phyloP scores from a whole-genome alignment of 2,329 filamentous ascomycete genomes.

The Stachybotrys chartarum region DNA sequence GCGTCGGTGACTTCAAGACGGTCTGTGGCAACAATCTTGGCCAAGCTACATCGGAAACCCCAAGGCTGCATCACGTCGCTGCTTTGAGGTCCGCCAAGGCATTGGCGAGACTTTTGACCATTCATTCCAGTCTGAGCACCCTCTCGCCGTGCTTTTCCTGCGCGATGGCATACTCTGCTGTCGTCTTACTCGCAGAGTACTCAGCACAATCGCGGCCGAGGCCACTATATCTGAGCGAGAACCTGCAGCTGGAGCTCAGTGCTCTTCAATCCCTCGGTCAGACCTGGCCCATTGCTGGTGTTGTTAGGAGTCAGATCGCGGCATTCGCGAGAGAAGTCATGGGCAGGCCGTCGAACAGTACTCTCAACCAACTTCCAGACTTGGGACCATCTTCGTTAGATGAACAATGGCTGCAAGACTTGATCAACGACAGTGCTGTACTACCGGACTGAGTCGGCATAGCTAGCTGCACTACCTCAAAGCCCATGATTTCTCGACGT shows the following conservation, averaged over 20 bases:
- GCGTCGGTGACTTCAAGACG: constrained; percentile 2
- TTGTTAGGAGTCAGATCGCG: constrained; percentile 3
- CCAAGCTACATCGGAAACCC: background rate
- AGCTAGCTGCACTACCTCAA: background rate
- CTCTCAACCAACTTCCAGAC: background rate
- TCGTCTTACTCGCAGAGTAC: constrained; percentile 4
- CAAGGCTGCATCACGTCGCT: constrained; percentile 1
- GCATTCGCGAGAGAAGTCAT: constrained; percentile 1
- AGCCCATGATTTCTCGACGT: background rate
- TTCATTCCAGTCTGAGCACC: background rate
- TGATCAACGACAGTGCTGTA: background rate
- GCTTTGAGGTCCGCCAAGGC: constrained; percentile 4
- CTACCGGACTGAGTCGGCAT: background rate
- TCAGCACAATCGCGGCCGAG: background rate
- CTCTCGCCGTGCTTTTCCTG: constrained; percentile 6
- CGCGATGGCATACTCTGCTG: constrained; percentile 2
- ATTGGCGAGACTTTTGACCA: constrained; percentile 2
- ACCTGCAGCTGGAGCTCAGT: constrained; percentile 4
- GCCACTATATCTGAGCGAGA: constrained; percentile 3
- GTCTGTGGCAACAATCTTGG: constrained; percentile 3
- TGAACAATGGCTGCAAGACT: constrained; percentile 1
- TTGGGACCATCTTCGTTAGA: background rate
- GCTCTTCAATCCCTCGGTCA: constrained; percentile 1
- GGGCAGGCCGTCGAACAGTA: background rate
- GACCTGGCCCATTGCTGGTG: constrained; percentile 3